phyloP scores from a whole-genome alignment of 2,329 filamentous ascomycete species.

The Aspergillus japonicus region DNA sequence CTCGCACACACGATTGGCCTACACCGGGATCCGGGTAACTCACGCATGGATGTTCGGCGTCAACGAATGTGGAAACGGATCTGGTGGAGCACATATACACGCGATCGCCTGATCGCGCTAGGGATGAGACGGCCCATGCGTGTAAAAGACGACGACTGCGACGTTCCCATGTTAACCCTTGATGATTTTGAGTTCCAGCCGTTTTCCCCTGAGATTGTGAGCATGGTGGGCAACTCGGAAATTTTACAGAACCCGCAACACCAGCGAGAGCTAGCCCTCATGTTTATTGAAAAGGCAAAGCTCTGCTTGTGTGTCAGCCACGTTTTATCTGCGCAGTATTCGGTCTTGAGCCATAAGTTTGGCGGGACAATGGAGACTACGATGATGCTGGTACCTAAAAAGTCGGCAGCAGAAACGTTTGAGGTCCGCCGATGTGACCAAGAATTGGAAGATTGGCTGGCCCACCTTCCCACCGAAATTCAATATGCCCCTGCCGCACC shows the following conservation, averaged over 20 bases:
- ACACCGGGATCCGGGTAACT: conserved; percentile 79
- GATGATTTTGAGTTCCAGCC: conserved; percentile 78
- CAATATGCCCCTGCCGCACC: conserved; percentile 66
- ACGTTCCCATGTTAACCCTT: conserved; percentile 84
- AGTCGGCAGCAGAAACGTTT: conserved; percentile 75
- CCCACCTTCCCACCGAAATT: conserved; percentile 68
- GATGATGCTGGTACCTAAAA: conserved; percentile 91
- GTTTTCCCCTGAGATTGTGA: conserved; percentile 65
- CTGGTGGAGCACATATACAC: conserved; percentile 98
- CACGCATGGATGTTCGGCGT: conserved; percentile 69
- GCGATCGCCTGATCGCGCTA: conserved; percentile 85
- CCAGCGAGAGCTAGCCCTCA: conserved; percentile 75
- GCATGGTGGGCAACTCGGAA: conserved; percentile 68
- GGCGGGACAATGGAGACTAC: conserved; percentile 68
- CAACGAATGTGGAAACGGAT: conserved; percentile 90
- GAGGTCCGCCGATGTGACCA: conserved; percentile 76
- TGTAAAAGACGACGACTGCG: conserved; percentile 90
- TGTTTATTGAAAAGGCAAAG: conserved; percentile 91
- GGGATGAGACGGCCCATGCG: conserved; percentile 91
- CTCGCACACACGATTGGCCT: conserved; percentile 90
- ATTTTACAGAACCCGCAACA: conserved; percentile 68
- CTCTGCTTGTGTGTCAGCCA: conserved; percentile 86
- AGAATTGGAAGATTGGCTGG: conserved; percentile 75
- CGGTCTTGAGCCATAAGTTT: conserved; percentile 80
- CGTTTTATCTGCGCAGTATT: conserved; percentile 88